A percentile compares a stretch with the other conserved stretches of the same genome.
phyloP scores from a whole-genome alignment of 1,284 basidiomycete species.

The Golubevia sp. region DNA sequence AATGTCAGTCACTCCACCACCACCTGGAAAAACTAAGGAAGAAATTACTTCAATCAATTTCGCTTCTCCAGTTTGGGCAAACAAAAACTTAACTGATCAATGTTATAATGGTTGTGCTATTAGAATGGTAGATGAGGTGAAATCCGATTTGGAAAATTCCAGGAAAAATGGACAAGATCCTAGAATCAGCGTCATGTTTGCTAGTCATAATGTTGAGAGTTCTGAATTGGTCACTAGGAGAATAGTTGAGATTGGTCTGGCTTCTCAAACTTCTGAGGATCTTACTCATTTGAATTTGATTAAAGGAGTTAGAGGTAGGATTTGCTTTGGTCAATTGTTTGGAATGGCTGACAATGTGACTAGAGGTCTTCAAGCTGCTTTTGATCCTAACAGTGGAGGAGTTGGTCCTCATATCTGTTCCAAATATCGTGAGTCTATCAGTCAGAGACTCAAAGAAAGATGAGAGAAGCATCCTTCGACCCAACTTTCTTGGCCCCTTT shows the following conservation, averaged over 20 bases:
- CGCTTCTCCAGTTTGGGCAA: conserved; percentile 64
- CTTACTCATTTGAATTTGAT: conserved; percentile 57
- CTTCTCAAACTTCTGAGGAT: conserved; percentile 31
- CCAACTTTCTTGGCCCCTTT: too few relatives aligned
- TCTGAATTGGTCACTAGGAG: conserved; percentile 70
- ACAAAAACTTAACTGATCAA: conserved; percentile 73
- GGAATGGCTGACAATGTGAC: conserved; percentile 65
- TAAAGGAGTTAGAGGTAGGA: conserved; percentile 70
- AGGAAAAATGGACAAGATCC: conserved; percentile 44
- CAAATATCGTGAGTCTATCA: conserved; percentile 33
- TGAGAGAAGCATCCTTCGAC: too few relatives aligned
- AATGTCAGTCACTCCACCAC: conserved; percentile 37
- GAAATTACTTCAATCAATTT: conserved; percentile 6
- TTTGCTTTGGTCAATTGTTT: conserved; percentile 81
- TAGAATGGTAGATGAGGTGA: conserved; percentile 70
- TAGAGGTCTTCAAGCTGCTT: conserved; percentile 20
- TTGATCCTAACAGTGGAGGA: conserved; percentile 75
- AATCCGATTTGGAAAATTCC: conserved; percentile 26
- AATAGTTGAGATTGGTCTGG: conserved; percentile 70
- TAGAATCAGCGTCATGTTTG: conserved; percentile 76
- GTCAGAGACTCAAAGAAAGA: too few relatives aligned
- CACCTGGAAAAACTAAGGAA: conserved; percentile 30
- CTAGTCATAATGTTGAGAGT: conserved; percentile 80
- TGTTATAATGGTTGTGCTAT: conserved; percentile 76
- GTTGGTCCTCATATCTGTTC: conserved; percentile 58